A percentile compares a stretch with the other conserved stretches of the same genome.
These are phyloP conservation scores for Mentha longifolia DNA, from an alignment of 257 asterid genomes.

Conservation along the genomic window DNA sequence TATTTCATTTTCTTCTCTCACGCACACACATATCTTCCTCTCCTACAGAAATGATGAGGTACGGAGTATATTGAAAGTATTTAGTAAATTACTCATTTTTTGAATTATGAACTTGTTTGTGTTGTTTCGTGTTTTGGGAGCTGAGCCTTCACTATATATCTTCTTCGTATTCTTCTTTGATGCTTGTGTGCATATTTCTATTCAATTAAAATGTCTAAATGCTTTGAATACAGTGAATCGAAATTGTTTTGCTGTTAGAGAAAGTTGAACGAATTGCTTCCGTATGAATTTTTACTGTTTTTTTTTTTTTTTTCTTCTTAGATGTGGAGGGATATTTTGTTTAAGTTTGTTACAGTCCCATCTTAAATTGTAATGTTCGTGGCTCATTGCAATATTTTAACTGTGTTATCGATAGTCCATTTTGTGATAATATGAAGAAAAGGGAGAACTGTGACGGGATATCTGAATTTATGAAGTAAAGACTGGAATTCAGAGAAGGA, in stretches of 20 bases:
- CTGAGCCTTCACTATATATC: neutral
- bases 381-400: neutral
- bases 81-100: neutral
- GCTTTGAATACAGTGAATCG: neutral
- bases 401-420: neutral
- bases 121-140: conserved; percentile 21
- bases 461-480: neutral
- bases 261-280: neutral
- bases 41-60: conserved; percentile 33
- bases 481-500: neutral
- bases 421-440: neutral
- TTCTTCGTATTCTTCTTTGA: neutral
- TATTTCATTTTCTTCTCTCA: neutral
- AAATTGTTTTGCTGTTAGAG: neutral
- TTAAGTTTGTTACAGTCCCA: neutral
- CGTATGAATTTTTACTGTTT: too few relatives aligned
- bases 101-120: neutral
- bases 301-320: too few relatives aligned
- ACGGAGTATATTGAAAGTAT: neutral
- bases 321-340: neutral
- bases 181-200: neutral
- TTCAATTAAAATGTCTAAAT: neutral
- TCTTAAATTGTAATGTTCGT: neutral
- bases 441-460: neutral
- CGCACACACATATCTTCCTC: neutral